phyloP scores from a whole-genome alignment of 345 rosid species.

The Populus alba region DNA sequence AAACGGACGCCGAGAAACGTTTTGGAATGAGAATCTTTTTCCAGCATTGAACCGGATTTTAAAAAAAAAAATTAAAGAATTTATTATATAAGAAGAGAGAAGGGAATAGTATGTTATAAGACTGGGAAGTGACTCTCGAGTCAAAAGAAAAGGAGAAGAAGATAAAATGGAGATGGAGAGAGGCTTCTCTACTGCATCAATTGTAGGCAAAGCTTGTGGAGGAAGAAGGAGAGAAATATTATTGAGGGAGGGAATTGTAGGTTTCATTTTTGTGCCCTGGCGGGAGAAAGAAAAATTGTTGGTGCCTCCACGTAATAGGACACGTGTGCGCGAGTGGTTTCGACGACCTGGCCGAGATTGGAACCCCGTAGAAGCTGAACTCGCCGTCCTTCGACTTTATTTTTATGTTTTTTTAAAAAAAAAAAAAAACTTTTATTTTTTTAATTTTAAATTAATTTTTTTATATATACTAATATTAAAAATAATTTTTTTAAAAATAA shows the following conservation, averaged over 20 bases:
- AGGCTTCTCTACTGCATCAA: background rate
- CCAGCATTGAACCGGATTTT: constrained; percentile 30
- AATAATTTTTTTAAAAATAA: no score
- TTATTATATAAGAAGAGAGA: background rate
- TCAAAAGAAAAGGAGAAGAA: background rate
- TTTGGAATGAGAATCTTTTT: constrained; percentile 32
- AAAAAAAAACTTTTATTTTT: no score
- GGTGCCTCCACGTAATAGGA: constrained; percentile 24
- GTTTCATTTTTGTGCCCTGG: constrained; percentile 21
- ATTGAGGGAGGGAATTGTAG: constrained; percentile 9
- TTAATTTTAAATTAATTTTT: no score
- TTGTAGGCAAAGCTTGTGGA: constrained; percentile 24
- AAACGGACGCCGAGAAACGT: constrained; percentile 65
- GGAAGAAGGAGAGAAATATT: constrained; percentile 25
- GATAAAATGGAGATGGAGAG: background rate
- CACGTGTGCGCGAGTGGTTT: background rate
- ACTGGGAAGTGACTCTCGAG: background rate
- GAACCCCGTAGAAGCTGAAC: background rate
- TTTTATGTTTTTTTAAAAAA: no score
- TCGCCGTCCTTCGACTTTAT: no score
- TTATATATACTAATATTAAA: no score
- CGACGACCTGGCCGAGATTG: background rate
- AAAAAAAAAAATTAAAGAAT: background rate
- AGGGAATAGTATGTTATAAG: background rate
- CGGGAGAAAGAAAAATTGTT: constrained; percentile 28